Conservation (phyloP, 208 protist species). For the Leishmania guyanensis region DNA sequence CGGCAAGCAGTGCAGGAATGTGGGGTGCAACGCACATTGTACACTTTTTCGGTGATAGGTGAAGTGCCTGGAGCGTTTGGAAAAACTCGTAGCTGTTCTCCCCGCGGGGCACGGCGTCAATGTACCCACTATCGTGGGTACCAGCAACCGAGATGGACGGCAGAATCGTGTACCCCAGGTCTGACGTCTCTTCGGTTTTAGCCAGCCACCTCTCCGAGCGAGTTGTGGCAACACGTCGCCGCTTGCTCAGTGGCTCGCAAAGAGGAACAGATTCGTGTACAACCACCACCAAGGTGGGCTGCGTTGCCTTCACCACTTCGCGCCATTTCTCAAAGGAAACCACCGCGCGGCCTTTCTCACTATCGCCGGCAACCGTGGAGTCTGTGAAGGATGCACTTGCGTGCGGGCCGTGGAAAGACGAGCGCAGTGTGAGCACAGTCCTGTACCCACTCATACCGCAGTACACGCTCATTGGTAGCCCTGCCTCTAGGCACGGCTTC, state of each 20-base stretch:
- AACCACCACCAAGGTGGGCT: constrained; percentile 50
- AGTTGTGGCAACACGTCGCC: constrained; percentile 37
- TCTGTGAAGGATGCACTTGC: constrained; percentile 56
- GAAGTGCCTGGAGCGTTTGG: constrained; percentile 28
- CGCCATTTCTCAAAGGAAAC: constrained; percentile 58
- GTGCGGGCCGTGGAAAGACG: constrained; percentile 67
- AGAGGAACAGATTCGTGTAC: constrained; percentile 64
- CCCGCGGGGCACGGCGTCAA: constrained; percentile 42
- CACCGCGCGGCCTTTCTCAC: constrained; percentile 62
- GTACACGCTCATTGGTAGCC: constrained; percentile 52
- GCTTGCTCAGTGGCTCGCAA: constrained; percentile 41
- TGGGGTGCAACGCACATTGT: constrained; percentile 52
- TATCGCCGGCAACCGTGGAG: constrained; percentile 50
- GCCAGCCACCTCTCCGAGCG: constrained; percentile 48
- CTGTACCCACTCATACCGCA: constrained; percentile 65
- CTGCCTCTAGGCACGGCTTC: constrained; percentile 35
- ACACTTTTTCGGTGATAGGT: constrained; percentile 15
- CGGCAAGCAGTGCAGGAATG: constrained; percentile 50
- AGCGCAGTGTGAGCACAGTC: constrained; percentile 61
- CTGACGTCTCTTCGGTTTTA: constrained; percentile 25
- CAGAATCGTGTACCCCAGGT: constrained; percentile 29
- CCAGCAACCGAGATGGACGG: constrained; percentile 30
- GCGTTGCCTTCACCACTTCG: constrained; percentile 48
- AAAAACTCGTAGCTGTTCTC: constrained; percentile 44
- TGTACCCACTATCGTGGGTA: constrained; percentile 17